These are phyloP conservation scores for Aspergillus cejpii DNA, from an alignment of 2,329 filamentous ascomycete species.

Conservation along the genomic window DNA sequence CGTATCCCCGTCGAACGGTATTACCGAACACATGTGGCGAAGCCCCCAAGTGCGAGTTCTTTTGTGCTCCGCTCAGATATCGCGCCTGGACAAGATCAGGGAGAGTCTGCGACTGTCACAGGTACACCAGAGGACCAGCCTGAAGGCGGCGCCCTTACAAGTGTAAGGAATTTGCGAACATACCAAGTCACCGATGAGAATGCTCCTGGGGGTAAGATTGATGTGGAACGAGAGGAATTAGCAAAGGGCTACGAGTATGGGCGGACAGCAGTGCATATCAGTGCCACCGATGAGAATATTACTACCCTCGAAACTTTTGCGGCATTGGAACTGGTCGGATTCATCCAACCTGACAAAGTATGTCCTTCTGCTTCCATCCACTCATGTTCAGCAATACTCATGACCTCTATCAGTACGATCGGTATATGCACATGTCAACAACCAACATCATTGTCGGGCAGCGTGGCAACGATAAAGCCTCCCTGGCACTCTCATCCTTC, in stretches of 20 bases:
- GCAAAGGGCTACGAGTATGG: constrained; percentile 95
- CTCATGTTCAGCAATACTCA: constrained; percentile 2
- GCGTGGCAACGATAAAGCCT: constrained; percentile 71
- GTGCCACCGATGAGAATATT: constrained; percentile 75
- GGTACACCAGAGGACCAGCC: constrained; percentile 29
- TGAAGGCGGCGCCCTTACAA: constrained; percentile 47
- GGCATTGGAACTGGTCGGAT: constrained; percentile 76
- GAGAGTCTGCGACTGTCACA: constrained; percentile 48
- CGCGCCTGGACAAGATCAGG: constrained; percentile 43
- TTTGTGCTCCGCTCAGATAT: constrained; percentile 56
- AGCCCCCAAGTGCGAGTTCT: constrained; percentile 66
- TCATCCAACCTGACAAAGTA: constrained; percentile 67
- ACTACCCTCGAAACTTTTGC: constrained; percentile 76
- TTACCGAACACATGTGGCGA: constrained; percentile 73
- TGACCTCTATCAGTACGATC: constrained; percentile 56
- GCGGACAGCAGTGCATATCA: constrained; percentile 82
- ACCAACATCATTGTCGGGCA: constrained; percentile 70
- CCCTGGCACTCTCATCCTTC: constrained; percentile 78
- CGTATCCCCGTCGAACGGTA: constrained; percentile 85
- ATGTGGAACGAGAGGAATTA: constrained; percentile 73
- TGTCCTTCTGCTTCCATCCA: constrained; percentile 12
- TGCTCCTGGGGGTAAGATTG: constrained; percentile 69
- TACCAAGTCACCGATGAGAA: constrained; percentile 74
- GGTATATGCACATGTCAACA: constrained; percentile 78
- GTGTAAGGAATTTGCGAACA: constrained; percentile 67